Base-by-base conservation (phyloP, 192 early-diverging fungal species). In the Spizellomyces punctatus region DNA sequence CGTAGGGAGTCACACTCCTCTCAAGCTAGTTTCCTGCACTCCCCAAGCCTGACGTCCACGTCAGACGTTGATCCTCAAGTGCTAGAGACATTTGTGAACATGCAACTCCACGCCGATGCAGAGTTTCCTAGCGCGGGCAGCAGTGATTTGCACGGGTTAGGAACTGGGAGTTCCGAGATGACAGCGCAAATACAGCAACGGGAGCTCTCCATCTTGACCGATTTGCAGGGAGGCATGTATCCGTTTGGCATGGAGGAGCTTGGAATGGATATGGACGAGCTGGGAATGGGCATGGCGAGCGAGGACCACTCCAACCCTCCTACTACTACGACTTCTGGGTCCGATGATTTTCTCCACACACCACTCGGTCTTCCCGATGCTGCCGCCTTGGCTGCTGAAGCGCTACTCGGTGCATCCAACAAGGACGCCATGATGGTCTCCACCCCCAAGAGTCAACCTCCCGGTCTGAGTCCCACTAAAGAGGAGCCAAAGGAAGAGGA, bases 21-120 rank as follows among this genome's bases (percentile, higher is more conserved):
- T 16, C 59, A 61, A 61, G 59, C 59, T 42, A 61, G 59, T 9
- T 66, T 21, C 58, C 44, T 74, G 46, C 19, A 16, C 46, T 67
- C 64, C 3, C 54, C 63, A n/a, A 10, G 19, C 17, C 9, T 44
- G 10, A 66, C 42, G 54, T 14, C 36, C 46, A 16, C 14, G 46
- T 36, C 27, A 36, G 63, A 73, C 22, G 41, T 66, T 10, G 69
- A 71, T 43, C 55, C 64, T 14, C 27, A 14, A 6, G 22, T 73
- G 5, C 52, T 64, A 21, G 71, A 73, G 14, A 58, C 47, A 2
- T 66, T 73, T 44, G 45, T 66, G 36, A 66, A 66, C 17, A 55
- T 73, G 63, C 63, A 73, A 9, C 54, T 73, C 46, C n/a, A 69
- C 43, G 44, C 27, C 6, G 62, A 55, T 8, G 54, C 58, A 14